Conservation (phyloP, 1,139 yeast species). For the Kurtzmaniella quercitrusa region DNA sequence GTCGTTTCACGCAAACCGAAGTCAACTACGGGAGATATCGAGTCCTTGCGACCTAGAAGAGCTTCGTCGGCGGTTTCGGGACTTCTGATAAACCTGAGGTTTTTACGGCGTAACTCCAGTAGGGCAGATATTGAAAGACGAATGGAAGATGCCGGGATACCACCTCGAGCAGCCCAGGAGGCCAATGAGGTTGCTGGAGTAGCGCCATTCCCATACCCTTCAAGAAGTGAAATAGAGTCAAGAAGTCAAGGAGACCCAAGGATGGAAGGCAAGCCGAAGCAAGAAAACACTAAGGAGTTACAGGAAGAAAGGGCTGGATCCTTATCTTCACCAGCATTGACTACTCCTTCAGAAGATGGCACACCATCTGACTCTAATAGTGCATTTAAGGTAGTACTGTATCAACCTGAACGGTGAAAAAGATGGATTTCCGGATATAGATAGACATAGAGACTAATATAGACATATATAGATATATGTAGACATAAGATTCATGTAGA, state of each 20-base stretch:
- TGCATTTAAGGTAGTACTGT: conserved; percentile 2
- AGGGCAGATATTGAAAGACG: conserved; percentile 11
- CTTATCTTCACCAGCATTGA: background rate
- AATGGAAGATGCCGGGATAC: conserved; percentile 16
- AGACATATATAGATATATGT: no score
- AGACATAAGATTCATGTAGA: no score
- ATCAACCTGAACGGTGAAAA: conserved; percentile 3
- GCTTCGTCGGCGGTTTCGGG: conserved; percentile 1
- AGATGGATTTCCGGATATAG: no score
- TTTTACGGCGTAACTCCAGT: background rate
- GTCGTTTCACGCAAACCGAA: conserved; percentile 14
- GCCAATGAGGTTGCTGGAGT: conserved; percentile 18
- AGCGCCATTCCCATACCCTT: conserved; percentile 5
- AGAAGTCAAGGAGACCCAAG: background rate
- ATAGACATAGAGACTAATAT: no score
- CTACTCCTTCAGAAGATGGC: background rate
- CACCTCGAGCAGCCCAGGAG: conserved; percentile 12
- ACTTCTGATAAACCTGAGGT: background rate
- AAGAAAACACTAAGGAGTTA: no score
- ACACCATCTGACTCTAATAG: background rate
- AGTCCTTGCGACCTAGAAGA: conserved; percentile 6
- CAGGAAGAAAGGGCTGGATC: background rate
- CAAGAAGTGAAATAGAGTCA: background rate
- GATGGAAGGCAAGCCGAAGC: background rate
- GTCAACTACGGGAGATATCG: conserved; percentile 9